Base-by-base conservation (phyloP, 805 yeast genomes). In the Candida takata region DNA sequence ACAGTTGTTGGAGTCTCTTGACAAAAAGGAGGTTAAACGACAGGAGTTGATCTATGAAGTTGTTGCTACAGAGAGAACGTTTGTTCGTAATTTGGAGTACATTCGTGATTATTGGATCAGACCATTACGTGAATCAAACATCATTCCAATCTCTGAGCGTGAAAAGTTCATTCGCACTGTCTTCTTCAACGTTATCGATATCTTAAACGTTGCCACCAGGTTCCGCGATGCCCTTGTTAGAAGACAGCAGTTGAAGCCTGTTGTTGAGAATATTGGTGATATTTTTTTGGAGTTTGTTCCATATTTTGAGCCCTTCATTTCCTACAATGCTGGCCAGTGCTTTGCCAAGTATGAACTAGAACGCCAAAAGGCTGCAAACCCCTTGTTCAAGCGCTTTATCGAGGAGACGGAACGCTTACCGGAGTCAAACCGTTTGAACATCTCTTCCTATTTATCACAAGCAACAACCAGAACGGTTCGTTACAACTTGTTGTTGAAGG, bases 391-490 rank as follows among this genome's bases (percentile, higher is more conserved):
- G n/a, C 67, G 92, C 52, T 92, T 92, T 58, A 84, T 90, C 38
- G 95, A 85, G 52, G 96, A 86, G 38, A 83, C 88, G 5, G 94
- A 84, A 49, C 75, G 85, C 51, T 67, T 82, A 45, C 85, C 85
- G 4, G 95, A 84, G 64, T 75, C 86, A 25, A 73, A 95, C 51
- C 84, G 87, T 61, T 76, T 90, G 41, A 97, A 94, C 60, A 78
- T 92, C 36, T 84, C 90, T 18, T 92, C 97, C 0, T 92, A 87
- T 52, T 69, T 92, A 44, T 85, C 95, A 6, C 94, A 90, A 53
- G 97, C 97, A 34, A 88, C 95, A 3, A 87, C 96, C 12, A 74
- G 98, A 56, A 87, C 96, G 23, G 97, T 97, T 8, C 70, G 97
- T 47, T 92, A 92, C 61, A 95, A 95, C 45, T 64, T 92, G 33